Evolutionary conservation across 345 rosid species (phyloP).

Genomic region (Eucalyptus regnans): DNA sequence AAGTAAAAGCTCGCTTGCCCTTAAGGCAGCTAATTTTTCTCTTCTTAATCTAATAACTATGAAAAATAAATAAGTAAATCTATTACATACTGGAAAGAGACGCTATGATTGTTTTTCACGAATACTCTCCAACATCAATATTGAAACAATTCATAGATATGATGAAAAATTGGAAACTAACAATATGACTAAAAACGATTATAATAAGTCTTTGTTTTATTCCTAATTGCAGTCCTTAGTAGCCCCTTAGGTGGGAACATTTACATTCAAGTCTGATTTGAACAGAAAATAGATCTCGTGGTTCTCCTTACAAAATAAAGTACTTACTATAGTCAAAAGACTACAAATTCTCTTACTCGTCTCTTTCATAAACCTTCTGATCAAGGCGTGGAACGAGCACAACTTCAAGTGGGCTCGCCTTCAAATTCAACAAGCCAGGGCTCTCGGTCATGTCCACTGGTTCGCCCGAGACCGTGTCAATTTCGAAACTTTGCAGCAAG

Average conservation of each 20-base stretch:
- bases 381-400: slow-evolving; percentile 12
- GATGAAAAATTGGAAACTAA: neutral
- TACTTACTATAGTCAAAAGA: neutral
- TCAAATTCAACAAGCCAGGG: slow-evolving; percentile 12
- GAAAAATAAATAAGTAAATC: neutral
- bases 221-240: neutral
- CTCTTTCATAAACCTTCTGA: neutral
- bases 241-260: neutral
- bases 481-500: slow-evolving; percentile 23
- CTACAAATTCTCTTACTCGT: neutral
- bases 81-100: neutral
- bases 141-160: neutral
- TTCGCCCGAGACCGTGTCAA: slow-evolving; percentile 1
- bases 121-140: neutral
- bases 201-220: neutral
- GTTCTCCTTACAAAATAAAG: neutral
- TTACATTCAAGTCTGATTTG: neutral
- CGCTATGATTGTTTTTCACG: neutral
- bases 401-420: slow-evolving; percentile 29
- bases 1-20: neutral
- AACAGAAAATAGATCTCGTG: neutral
- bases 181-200: neutral
- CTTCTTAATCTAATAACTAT: neutral
- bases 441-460: slow-evolving; percentile 24
- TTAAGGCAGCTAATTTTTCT: neutral